Conservation (phyloP, 78 protist genomes). For the Dictyostelium capitatum region DNA sequence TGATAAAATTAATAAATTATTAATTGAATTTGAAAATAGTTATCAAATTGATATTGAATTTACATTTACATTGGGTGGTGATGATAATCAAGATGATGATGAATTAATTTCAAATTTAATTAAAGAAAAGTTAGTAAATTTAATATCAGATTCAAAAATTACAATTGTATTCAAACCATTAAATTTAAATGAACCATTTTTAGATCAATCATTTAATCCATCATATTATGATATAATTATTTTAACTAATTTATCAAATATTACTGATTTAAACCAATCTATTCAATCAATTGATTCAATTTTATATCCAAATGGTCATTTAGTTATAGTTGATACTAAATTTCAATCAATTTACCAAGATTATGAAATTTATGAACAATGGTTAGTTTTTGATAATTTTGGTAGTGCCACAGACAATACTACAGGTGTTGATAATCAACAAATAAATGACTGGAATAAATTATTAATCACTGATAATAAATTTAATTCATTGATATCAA, state of each 20-base stretch:
- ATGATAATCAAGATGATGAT: too few relatives aligned
- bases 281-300: not conserved
- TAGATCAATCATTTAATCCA: not conserved
- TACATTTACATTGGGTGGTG: too few relatives aligned
- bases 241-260: not conserved
- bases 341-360: not conserved
- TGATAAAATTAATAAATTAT: too few relatives aligned
- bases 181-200: not conserved
- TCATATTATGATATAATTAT: constrained; percentile 7
- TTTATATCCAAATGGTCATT: constrained; percentile 4
- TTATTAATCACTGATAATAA: not conserved
- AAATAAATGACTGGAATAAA: not conserved
- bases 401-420: not conserved
- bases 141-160: not conserved
- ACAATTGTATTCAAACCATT: not conserved
- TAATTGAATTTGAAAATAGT: too few relatives aligned
- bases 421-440: too few relatives aligned
- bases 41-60: too few relatives aligned
- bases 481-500: not conserved
- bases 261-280: not conserved
- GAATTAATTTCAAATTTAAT: too few relatives aligned
- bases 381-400: not conserved
- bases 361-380: not conserved
- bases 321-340: not conserved
- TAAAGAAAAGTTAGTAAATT: not conserved